Evolutionary conservation across 495 filamentous ascomycete species (phyloP).

Genomic region (Aspergillus incahuasiensis): DNA sequence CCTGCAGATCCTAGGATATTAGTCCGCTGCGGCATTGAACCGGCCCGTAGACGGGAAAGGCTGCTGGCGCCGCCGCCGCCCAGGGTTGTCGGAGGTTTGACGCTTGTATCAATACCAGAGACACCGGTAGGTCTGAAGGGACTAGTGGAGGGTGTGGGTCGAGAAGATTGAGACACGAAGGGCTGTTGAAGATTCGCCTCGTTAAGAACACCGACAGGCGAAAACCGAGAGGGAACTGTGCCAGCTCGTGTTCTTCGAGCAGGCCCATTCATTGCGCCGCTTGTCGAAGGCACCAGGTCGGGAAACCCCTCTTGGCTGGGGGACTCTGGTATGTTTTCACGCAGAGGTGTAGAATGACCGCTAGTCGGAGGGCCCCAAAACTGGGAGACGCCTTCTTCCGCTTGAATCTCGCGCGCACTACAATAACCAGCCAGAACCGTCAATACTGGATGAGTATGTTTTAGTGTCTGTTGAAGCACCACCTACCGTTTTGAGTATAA

Average conservation of each 20-base stretch:
- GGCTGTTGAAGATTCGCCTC: slow-evolving; percentile 58
- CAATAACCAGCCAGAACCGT: slow-evolving; percentile 2
- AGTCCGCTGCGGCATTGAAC: slow-evolving; percentile 88
- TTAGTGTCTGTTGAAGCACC: slow-evolving; percentile 3
- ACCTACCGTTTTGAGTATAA: slow-evolving; percentile 91
- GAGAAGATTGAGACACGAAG: slow-evolving; percentile 73
- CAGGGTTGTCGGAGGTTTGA: slow-evolving; percentile 42
- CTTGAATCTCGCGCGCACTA: slow-evolving; percentile 94
- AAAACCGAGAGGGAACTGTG: slow-evolving; percentile 93
- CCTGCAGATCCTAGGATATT: slow-evolving; percentile 57
- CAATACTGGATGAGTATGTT: slow-evolving; percentile 6
- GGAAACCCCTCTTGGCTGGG: slow-evolving; percentile 93
- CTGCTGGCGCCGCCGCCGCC: slow-evolving; percentile 58
- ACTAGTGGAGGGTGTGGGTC: slow-evolving; percentile 85
- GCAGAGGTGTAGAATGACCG: slow-evolving; percentile 89
- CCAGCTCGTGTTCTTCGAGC: slow-evolving; percentile 79
- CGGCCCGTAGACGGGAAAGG: slow-evolving; percentile 83
- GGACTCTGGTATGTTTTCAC: slow-evolving; percentile 95
- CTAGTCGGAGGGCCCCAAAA: slow-evolving; percentile 95
- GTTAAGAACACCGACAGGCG: slow-evolving; percentile 59
- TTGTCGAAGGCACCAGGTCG: slow-evolving; percentile 68
- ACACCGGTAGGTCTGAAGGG: slow-evolving; percentile 81
- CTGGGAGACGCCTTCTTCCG: slow-evolving; percentile 83
- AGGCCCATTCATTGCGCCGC: slow-evolving; percentile 54
- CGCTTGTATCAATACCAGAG: slow-evolving; percentile 57